Base-by-base conservation (phyloP, 2,329 filamentous ascomycete species). In the Coccinonectria pachysandricola region DNA sequence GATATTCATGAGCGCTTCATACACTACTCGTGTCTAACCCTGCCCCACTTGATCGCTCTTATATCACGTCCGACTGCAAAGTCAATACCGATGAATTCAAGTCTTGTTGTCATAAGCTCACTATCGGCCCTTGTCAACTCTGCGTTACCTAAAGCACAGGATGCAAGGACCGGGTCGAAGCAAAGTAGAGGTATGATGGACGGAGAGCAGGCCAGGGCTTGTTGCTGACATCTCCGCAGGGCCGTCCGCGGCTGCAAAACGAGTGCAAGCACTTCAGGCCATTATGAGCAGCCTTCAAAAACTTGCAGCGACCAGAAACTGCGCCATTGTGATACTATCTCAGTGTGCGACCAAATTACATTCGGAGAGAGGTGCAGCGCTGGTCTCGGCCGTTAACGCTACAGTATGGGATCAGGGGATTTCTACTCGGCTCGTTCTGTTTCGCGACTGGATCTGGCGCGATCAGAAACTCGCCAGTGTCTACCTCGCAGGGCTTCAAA, bases 291-390 rank as follows among this genome's bases (percentile, higher is more conserved):
- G 78, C 4, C 57, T 95, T 8, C 71, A 79, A 34, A 87, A 79
- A 43, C 65, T 93, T 8, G 84, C 87, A 4, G 75, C 79, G 8
- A 70, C 78, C 15, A 70, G 73, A 37, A 70, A 82, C 43, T 64
- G 87, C 27, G 80, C 84, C 13, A 64, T 93, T 21, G 61, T 94
- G 3, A 52, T 91, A 12, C 65, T 86, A 24, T 85, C 77, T 19
- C 86, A 92, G 49, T 84, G 80, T 32, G 79, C 78, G 21, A 92
- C 84, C n/a, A 80, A 77, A 39, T 78, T 92, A 57, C 75, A 79
- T 35, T 63, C 64, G 4, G 76, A 69, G 37, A 65, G 60, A 38
- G 70, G 65, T 39, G 80, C 86, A 9, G 70, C 78, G 8, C 60
- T 96, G 24, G 69, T 78, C 27, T 80, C 86, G 10, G 75, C 83